phyloP scores from a whole-genome alignment of 139 green algal species.

The Yamagishiella unicocca region DNA sequence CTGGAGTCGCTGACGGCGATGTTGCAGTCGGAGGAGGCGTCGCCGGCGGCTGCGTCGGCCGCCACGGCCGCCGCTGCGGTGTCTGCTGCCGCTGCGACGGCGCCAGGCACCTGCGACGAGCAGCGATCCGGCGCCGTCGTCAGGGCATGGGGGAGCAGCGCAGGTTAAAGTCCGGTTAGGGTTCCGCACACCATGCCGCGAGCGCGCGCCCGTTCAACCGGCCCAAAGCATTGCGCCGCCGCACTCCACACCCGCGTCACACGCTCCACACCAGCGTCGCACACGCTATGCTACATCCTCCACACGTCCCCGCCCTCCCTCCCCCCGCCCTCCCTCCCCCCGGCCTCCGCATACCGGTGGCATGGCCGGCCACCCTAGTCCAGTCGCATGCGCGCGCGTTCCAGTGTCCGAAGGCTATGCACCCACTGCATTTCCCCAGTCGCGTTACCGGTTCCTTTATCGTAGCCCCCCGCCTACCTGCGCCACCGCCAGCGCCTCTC shows the following conservation, averaged over 20 bases:
- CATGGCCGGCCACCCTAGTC: neutral
- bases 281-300: neutral
- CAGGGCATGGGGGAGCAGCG: neutral
- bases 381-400: too few species aligned
- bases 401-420: too few species aligned
- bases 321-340: neutral
- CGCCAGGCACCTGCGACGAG: neutral
- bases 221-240: too few species aligned
- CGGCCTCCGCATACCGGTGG: neutral
- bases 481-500: neutral
- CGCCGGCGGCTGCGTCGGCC: slow-evolving; percentile 8
- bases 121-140: neutral
- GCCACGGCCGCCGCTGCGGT: neutral
- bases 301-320: too few species aligned
- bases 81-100: neutral
- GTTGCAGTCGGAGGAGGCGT: neutral
- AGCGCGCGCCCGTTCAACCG: neutral
- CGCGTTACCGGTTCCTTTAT: neutral
- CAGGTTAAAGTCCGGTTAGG: neutral
- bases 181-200: neutral
- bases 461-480: neutral
- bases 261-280: neutral
- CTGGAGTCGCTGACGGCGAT: neutral
- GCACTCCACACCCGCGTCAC: neutral
- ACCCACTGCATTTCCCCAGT: neutral